Evolutionary conservation across 176 grass and related monocot species (phyloP).

Genomic region (Rhipidocladum racemiflorum): DNA sequence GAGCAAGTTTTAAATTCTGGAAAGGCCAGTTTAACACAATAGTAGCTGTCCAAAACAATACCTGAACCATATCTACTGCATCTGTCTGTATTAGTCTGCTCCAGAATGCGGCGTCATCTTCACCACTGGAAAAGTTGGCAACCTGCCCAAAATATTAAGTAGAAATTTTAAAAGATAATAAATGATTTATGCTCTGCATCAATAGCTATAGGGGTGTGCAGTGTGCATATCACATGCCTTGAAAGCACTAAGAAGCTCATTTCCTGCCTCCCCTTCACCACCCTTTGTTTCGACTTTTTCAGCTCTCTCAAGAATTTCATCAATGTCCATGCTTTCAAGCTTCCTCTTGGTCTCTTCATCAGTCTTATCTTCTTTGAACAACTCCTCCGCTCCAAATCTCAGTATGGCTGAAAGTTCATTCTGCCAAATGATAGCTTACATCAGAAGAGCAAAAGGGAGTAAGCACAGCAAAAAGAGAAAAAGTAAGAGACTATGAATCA

Average conservation of each 20-base stretch:
- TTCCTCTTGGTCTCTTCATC: conserved; percentile 88
- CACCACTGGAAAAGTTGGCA: conserved; percentile 93
- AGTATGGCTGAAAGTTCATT: conserved; percentile 99
- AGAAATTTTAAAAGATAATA: conserved; percentile 20
- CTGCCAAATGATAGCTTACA: conserved; percentile 45
- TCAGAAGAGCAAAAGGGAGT: conserved; percentile 2
- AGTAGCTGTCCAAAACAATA: conserved; percentile 34
- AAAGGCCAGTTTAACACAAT: not conserved
- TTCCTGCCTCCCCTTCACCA: conserved; percentile 75
- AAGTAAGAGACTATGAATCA: not conserved
- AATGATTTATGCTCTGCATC: not conserved
- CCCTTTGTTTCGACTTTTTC: conserved; percentile 95
- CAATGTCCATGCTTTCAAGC: conserved; percentile 98
- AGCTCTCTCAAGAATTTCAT: conserved; percentile 99
- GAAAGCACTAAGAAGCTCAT: conserved; percentile 94
- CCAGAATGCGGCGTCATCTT: conserved; percentile 97
- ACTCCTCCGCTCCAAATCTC: conserved; percentile 94
- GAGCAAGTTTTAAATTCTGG: not conserved
- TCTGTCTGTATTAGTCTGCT: conserved; percentile 95
- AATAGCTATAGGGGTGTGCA: conserved; percentile 21
- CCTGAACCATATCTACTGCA: conserved; percentile 73
- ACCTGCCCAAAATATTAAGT: conserved; percentile 51
- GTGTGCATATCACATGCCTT: conserved; percentile 63
- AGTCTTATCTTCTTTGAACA: conserved; percentile 96
- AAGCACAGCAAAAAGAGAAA: not conserved